Evolutionary conservation across 768 basidiomycete genomes (phyloP).

Genomic region (Pleurotus eryngii): DNA sequence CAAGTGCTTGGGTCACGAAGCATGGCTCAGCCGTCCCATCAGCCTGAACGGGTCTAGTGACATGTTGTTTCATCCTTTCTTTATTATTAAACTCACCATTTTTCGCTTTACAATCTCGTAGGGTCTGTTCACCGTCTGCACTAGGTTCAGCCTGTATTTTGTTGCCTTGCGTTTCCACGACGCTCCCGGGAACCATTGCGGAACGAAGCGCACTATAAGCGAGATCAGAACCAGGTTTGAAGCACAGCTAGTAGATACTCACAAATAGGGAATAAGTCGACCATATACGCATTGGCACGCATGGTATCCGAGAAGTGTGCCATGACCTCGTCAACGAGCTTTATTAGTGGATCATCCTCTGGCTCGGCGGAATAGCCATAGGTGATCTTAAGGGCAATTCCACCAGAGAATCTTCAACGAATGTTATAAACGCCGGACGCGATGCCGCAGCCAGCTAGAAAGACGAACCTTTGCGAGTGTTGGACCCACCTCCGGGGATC

Average conservation of each 20-base stretch:
- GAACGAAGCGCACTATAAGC: slow-evolving; percentile 20
- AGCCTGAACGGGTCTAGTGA: slow-evolving; percentile 31
- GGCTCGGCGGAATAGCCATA: slow-evolving; percentile 24
- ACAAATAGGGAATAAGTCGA: slow-evolving; percentile 21
- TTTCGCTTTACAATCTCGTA: slow-evolving; percentile 33
- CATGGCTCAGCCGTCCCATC: slow-evolving; percentile 53
- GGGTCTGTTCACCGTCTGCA: slow-evolving; percentile 16
- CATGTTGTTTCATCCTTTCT: not conserved
- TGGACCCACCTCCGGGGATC: not conserved
- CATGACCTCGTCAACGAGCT: slow-evolving; percentile 19
- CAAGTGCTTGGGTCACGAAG: slow-evolving; percentile 54
- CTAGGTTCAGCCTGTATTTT: slow-evolving; percentile 10
- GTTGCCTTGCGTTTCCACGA: slow-evolving; percentile 21
- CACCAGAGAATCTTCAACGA: slow-evolving; percentile 12
- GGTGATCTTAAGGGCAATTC: slow-evolving; percentile 22
- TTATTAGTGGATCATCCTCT: slow-evolving; percentile 21
- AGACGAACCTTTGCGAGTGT: not conserved
- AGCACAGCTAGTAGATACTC: not conserved
- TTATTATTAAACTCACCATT: slow-evolving; percentile 21
- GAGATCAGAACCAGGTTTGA: not conserved
- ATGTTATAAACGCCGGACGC: not conserved
- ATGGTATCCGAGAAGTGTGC: slow-evolving; percentile 20
- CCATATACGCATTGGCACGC: not conserved
- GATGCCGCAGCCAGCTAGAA: not conserved
- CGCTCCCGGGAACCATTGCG: slow-evolving; percentile 30